Conservation (phyloP, 805 yeast genomes). For the Schwanniomyces sp. region DNA sequence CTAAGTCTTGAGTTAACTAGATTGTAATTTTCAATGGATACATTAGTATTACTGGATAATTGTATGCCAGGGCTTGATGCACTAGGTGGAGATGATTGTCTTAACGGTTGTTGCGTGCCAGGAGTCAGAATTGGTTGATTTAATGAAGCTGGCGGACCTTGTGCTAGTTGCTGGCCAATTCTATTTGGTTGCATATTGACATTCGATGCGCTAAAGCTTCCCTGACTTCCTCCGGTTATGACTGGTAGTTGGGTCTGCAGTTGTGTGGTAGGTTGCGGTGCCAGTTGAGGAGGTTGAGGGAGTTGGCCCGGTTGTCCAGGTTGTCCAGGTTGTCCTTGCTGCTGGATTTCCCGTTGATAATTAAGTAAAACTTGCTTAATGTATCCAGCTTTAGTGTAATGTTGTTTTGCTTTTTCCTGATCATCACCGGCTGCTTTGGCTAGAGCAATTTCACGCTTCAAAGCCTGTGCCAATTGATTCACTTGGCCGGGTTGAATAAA, state of each 20-base stretch:
- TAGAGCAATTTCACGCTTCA: slow-evolving; percentile 56
- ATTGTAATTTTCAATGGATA: slow-evolving; percentile 40
- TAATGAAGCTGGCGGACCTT: slow-evolving; percentile 4
- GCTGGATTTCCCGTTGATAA: slow-evolving; percentile 40
- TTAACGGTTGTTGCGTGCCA: slow-evolving; percentile 1
- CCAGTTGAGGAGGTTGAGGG: slow-evolving; percentile 3
- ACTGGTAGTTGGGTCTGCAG: background rate
- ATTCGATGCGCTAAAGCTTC: background rate
- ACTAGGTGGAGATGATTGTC: slow-evolving; percentile 4
- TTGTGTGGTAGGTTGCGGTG: background rate
- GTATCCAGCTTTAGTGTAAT: slow-evolving; percentile 60
- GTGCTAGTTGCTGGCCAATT: background rate
- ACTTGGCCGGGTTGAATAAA: slow-evolving; percentile 51
- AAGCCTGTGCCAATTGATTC: slow-evolving; percentile 59
- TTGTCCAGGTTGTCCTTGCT: slow-evolving; percentile 19
- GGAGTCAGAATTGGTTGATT: slow-evolving; percentile 2
- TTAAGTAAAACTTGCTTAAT: slow-evolving; percentile 61
- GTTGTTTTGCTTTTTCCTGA: slow-evolving; percentile 62
- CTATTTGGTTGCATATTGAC: background rate
- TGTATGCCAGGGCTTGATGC: background rate
- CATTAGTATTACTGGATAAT: slow-evolving; percentile 12
- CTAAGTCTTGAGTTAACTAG: slow-evolving; percentile 47
- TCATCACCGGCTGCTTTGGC: slow-evolving; percentile 64
- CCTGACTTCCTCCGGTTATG: background rate
- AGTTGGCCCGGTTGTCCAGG: slow-evolving; percentile 3